Evolutionary conservation across 257 asterid genomes (phyloP).

Genomic region (Ajuga chamaepitys): DNA sequence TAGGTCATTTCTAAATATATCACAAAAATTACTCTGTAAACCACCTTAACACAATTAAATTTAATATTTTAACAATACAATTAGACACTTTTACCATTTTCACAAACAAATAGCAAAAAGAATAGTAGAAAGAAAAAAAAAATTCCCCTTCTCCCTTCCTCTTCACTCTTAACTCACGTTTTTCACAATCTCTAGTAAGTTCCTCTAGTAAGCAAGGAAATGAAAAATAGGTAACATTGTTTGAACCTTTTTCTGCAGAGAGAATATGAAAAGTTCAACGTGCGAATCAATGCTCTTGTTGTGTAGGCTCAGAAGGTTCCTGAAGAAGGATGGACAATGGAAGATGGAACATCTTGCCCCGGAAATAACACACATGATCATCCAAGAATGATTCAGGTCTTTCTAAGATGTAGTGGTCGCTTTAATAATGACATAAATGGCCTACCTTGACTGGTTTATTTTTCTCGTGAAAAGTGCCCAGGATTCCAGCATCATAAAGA

Average conservation of each 20-base stretch:
- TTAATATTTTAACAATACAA: too few species aligned
- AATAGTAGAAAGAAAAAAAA: too few species aligned
- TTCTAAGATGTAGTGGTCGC: conserved; percentile 64
- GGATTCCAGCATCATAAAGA: conserved; percentile 85
- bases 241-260: conserved; percentile 35
- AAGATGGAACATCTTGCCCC: conserved; percentile 79
- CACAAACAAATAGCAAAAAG: too few species aligned
- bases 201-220: not conserved
- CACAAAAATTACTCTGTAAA: too few species aligned
- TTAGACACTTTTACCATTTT: too few species aligned
- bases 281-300: conserved; percentile 60
- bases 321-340: conserved; percentile 85
- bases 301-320: conserved; percentile 76
- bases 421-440: conserved; percentile 72
- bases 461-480: conserved; percentile 77
- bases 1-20: too few species aligned
- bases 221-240: conserved; percentile 1
- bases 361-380: conserved; percentile 67
- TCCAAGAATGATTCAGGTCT: conserved; percentile 77
- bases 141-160: too few species aligned
- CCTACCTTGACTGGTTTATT: conserved; percentile 74
- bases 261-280: conserved; percentile 69
- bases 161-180: too few species aligned
- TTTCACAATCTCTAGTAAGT: too few species aligned
- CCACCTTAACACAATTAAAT: too few species aligned